Evolutionary conservation across 106 monocot species (phyloP), one percentile per base, ranked within the genome.

Genomic region (Chionographis japonica): DNA sequence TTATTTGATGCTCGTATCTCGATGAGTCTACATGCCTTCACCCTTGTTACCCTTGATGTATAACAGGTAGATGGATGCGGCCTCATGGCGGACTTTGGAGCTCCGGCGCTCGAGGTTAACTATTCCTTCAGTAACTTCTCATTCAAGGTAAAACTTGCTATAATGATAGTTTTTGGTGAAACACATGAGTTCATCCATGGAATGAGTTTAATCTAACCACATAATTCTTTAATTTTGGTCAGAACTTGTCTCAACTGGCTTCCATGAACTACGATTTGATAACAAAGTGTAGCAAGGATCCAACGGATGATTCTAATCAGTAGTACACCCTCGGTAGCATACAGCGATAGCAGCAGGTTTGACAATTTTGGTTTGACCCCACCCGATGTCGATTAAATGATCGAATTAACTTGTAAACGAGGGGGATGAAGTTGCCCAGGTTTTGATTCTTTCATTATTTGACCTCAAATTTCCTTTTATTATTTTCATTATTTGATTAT

Each of bases 71-170:
- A 93, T 76, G 79, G 86, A 63, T 99, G 71, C 65, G 74, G 81
- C 57, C 87, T 77, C 43, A 74, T 99, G 76, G 75, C 79, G 40
- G 87, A 93, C 3, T 88, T 99, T 77, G 84, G 72, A 61, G 72
- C 69, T 12, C 60, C 74, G 1, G 78, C 40, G 4, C 72, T 71
- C 42, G 18, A 53, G 9, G 65, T 69, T 36, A 87, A 77, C 18
- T 99, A 93, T 73, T 93, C 98, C 12, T 99, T 99, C 68, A 99
- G 98, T 73, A 93, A 99, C 65, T 99, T 99, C 73, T 99, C 98
- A 27, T 99, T 90, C 41, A 99, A 99, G 93, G 98, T 88, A 53
- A 12, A 36, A 17, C 50, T 46, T 65, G 40, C 16, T 39, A 50
- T 20, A 1, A 36, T 43, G 50, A 12, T 55, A 50, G 0, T 50